Conservation (phyloP, 2,329 filamentous ascomycete species). For the Colletotrichum noveboracense region DNA sequence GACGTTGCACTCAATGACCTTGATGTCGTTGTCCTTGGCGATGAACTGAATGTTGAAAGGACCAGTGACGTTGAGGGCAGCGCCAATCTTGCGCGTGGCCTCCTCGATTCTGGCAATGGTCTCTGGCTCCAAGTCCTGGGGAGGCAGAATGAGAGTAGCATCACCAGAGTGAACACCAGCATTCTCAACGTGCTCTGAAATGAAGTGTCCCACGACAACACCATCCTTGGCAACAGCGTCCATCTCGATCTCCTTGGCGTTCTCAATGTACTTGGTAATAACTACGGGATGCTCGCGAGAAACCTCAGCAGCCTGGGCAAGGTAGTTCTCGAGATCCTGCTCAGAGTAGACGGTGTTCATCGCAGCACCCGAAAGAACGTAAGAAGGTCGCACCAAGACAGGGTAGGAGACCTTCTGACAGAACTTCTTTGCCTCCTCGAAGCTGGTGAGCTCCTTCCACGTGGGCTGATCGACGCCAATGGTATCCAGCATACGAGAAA, state of each 20-base stretch:
- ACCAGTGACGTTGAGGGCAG: slow-evolving; percentile 92
- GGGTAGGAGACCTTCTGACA: slow-evolving; percentile 90
- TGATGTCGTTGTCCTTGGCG: slow-evolving; percentile 99
- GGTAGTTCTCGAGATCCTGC: slow-evolving; percentile 86
- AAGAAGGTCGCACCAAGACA: slow-evolving; percentile 93
- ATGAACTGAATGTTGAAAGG: slow-evolving; percentile 99
- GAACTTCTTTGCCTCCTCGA: slow-evolving; percentile 87
- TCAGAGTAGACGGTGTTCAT: slow-evolving; percentile 99
- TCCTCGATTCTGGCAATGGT: slow-evolving; percentile 93
- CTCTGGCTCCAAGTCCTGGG: slow-evolving; percentile 88
- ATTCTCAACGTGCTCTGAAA: slow-evolving; percentile 98
- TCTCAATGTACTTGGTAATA: slow-evolving; percentile 99
- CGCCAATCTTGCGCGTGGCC: slow-evolving; percentile 92
- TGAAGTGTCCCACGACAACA: slow-evolving; percentile 90
- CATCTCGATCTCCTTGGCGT: slow-evolving; percentile 99
- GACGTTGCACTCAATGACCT: slow-evolving; percentile 99
- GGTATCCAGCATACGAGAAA: slow-evolving; percentile 95
- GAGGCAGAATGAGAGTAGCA: slow-evolving; percentile 91
- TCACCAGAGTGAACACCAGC: slow-evolving; percentile 98
- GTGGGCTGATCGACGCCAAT: slow-evolving; percentile 95
- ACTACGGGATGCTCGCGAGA: slow-evolving; percentile 96
- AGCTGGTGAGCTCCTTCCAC: slow-evolving; percentile 97
- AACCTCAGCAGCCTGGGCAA: slow-evolving; percentile 90
- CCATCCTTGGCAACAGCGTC: slow-evolving; percentile 94
- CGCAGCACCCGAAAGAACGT: slow-evolving; percentile 94